phyloP scores from a whole-genome alignment of 495 filamentous ascomycete genomes.

The Xylaria longipes region DNA sequence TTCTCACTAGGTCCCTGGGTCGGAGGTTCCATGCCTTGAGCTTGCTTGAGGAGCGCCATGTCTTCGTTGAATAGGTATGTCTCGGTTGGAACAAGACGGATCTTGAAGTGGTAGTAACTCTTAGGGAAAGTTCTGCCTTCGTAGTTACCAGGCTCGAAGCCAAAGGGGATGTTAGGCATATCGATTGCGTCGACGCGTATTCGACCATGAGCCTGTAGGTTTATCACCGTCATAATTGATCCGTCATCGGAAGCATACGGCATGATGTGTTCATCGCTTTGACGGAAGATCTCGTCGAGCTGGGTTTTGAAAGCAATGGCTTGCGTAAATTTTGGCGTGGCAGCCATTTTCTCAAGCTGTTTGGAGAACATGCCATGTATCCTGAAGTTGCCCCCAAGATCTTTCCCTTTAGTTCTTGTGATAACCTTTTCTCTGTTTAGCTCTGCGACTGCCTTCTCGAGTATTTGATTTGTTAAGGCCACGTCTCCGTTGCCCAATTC shows the following conservation, averaged over 20 bases:
- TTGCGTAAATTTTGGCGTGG: conserved; percentile 55
- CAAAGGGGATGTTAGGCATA: conserved; percentile 71
- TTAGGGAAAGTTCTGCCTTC: conserved; percentile 74
- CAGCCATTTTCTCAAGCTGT: conserved; percentile 53
- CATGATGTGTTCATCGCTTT: conserved; percentile 40
- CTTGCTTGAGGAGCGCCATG: conserved; percentile 44
- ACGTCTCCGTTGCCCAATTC: conserved; percentile 39
- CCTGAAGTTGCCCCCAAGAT: conserved; percentile 61
- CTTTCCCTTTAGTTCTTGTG: conserved; percentile 59
- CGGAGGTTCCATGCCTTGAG: conserved; percentile 42
- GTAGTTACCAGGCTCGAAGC: conserved; percentile 74
- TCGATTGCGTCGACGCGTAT: conserved; percentile 62
- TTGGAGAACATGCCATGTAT: conserved; percentile 63
- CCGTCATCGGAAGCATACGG: conserved; percentile 65
- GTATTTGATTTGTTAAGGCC: conserved; percentile 48
- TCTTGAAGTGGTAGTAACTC: conserved; percentile 62
- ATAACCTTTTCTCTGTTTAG: conserved; percentile 68
- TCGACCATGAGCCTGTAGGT: conserved; percentile 67
- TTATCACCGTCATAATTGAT: conserved; percentile 70
- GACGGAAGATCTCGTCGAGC: conserved; percentile 62
- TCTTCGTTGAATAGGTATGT: conserved; percentile 68
- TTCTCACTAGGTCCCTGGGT: conserved; percentile 43
- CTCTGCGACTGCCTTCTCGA: conserved; percentile 62
- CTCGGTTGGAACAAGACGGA: conserved; percentile 64
- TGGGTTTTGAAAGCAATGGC: conserved; percentile 64